Percentiles rank a stretch among this genome's conserved stretches.
phyloP scores from a whole-genome alignment of 2,329 filamentous ascomycete genomes.

The Ustilaginoidea virens region DNA sequence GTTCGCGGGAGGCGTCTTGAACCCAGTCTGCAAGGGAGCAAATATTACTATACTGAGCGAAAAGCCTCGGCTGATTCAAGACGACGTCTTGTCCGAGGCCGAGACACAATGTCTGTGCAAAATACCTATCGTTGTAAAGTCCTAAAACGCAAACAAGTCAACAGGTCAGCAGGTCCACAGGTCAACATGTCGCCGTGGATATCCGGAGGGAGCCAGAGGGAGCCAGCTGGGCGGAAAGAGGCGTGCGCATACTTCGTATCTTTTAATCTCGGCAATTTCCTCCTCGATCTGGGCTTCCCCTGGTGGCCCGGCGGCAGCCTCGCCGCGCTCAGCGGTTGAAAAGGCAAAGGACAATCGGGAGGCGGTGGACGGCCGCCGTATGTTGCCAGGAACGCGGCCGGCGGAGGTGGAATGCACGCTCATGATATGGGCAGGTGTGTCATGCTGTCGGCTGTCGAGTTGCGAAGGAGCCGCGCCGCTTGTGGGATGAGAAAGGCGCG shows the following conservation, averaged over 20 bases:
- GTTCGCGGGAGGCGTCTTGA: slow-evolving; percentile 86
- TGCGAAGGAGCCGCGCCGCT: too few relatives aligned
- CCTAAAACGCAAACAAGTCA: slow-evolving; percentile 21
- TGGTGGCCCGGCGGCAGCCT: slow-evolving; percentile 31
- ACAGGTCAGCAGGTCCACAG: slow-evolving; percentile 1
- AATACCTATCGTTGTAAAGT: slow-evolving; percentile 82
- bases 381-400: slow-evolving; percentile 18
- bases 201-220: slow-evolving; percentile 3
- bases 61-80: too few relatives aligned
- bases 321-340: slow-evolving; percentile 48
- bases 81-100: too few relatives aligned
- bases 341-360: slow-evolving; percentile 54
- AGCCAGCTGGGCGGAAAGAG: background rate
- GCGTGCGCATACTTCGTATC: slow-evolving; percentile 55
- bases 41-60: too few relatives aligned
- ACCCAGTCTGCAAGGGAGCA: slow-evolving; percentile 64
- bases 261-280: slow-evolving; percentile 93
- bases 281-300: slow-evolving; percentile 67
- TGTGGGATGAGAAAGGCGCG: too few relatives aligned
- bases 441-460: slow-evolving; percentile 25
- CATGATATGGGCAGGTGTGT: slow-evolving; percentile 24
- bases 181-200: background rate
- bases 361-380: slow-evolving; percentile 39
- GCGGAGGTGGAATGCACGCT: slow-evolving; percentile 38
- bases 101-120: too few relatives aligned